Evolutionary conservation across 805 yeast species (phyloP).

Genomic region (Monosporozyma unispora): DNA sequence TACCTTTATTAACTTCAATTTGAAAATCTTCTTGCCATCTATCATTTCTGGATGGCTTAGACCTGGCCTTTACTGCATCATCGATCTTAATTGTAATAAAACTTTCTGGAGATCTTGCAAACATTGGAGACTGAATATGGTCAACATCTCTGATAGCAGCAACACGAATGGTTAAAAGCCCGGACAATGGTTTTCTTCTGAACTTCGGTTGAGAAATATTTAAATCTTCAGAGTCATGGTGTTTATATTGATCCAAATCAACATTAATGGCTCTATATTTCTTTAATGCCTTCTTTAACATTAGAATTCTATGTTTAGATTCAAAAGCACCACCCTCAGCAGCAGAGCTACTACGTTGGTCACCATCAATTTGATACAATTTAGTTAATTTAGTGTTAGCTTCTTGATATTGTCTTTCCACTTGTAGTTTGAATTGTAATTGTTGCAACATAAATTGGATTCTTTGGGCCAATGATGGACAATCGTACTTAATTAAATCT

Average conservation of each 20-base stretch:
- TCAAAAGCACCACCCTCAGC: constrained; percentile 85
- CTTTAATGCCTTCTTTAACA: constrained; percentile 73
- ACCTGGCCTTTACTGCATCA: constrained; percentile 72
- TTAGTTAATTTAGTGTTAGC: constrained; percentile 86
- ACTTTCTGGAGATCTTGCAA: constrained; percentile 72
- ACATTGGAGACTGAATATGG: constrained; percentile 79
- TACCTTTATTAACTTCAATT: constrained; percentile 78
- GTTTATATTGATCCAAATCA: constrained; percentile 45
- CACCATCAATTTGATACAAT: constrained; percentile 86
- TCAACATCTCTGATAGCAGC: constrained; percentile 81
- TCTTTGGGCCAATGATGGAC: constrained; percentile 89
- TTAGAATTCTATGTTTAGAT: constrained; percentile 73
- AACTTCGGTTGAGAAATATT: constrained; percentile 60
- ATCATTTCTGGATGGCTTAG: constrained; percentile 67
- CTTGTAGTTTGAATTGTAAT: constrained; percentile 85
- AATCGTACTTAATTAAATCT: constrained; percentile 83
- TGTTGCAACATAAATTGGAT: constrained; percentile 94
- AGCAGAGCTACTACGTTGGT: constrained; percentile 70
- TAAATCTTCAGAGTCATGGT: constrained; percentile 50
- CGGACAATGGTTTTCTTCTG: constrained; percentile 77
- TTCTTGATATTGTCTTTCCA: constrained; percentile 85
- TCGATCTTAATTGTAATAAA: constrained; percentile 73
- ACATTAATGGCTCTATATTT: constrained; percentile 86
- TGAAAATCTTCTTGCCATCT: constrained; percentile 76
- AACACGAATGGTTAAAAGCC: constrained; percentile 64